These are phyloP conservation scores for Yamadazyma buinensis DNA, from an alignment of 1,139 yeast species.

Conservation along the genomic window DNA sequence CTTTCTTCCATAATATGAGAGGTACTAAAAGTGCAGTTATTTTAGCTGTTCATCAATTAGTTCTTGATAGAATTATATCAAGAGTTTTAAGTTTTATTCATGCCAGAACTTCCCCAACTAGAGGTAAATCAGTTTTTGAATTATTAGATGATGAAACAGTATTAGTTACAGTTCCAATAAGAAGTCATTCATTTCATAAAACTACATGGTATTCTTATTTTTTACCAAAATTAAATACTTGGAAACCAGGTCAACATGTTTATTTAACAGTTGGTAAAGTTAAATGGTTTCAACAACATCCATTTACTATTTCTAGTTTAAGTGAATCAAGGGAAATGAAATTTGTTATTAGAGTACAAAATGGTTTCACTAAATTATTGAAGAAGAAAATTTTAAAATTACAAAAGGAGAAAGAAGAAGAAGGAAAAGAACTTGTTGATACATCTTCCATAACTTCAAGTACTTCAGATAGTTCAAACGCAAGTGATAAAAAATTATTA, in stretches of 20 bases:
- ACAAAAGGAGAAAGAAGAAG: slow-evolving; percentile 14
- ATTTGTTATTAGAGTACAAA: slow-evolving; percentile 35
- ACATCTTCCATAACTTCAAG: not conserved
- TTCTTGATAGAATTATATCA: slow-evolving; percentile 38
- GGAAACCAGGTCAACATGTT: slow-evolving; percentile 50
- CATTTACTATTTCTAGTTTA: slow-evolving; percentile 43
- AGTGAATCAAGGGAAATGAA: slow-evolving; percentile 36
- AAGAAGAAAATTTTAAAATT: slow-evolving; percentile 20
- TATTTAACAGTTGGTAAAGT: slow-evolving; percentile 38
- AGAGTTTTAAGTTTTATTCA: slow-evolving; percentile 31
- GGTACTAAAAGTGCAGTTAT: slow-evolving; percentile 32
- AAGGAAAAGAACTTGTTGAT: slow-evolving; percentile 6
- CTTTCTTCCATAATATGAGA: slow-evolving; percentile 37
- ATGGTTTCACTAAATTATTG: slow-evolving; percentile 43
- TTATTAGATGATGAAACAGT: slow-evolving; percentile 41
- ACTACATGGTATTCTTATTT: slow-evolving; percentile 27
- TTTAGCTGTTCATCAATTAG: slow-evolving; percentile 43
- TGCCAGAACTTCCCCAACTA: slow-evolving; percentile 34
- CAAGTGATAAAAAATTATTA: not conserved
- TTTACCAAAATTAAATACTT: slow-evolving; percentile 36
- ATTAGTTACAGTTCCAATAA: slow-evolving; percentile 34
- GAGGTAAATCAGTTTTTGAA: slow-evolving; percentile 36
- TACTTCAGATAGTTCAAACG: not conserved
- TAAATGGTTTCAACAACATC: slow-evolving; percentile 40
- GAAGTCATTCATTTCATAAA: slow-evolving; percentile 15